phyloP scores from a whole-genome alignment of 192 early-diverging fungal species.

The Linnemannia hyalina region DNA sequence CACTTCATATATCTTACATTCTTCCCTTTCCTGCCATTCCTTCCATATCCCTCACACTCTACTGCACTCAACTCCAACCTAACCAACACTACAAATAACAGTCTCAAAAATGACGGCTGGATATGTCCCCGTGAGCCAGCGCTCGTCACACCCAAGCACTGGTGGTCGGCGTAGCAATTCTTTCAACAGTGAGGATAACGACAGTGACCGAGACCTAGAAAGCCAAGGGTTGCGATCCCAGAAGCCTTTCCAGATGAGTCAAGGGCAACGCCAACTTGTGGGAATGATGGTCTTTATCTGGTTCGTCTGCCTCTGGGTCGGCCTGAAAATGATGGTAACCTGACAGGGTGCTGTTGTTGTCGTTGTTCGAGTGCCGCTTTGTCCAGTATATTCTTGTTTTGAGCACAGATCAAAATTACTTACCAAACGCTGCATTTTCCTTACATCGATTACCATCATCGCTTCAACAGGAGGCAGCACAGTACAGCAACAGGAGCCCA shows the following conservation, averaged over 20 bases:
- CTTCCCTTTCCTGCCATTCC: not conserved
- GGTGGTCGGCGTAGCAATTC: not conserved
- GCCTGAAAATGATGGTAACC: slow-evolving; percentile 18
- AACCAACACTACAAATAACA: no score
- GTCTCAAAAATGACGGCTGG: not conserved
- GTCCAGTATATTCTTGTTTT: not conserved
- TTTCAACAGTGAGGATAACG: no score
- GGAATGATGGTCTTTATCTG: slow-evolving; percentile 26
- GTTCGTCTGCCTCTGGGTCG: slow-evolving; percentile 12
- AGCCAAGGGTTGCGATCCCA: not conserved
- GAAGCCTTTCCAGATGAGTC: slow-evolving; percentile 12
- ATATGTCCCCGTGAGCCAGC: slow-evolving; percentile 25
- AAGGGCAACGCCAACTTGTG: slow-evolving; percentile 20
- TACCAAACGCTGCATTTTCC: not conserved
- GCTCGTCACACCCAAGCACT: not conserved
- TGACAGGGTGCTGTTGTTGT: no score
- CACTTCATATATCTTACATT: not conserved
- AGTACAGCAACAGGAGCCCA: slow-evolving; percentile 10
- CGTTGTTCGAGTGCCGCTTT: not conserved
- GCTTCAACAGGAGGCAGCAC: not conserved
- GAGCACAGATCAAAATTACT: not conserved
- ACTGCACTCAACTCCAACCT: not conserved
- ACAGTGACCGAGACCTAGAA: slow-evolving; percentile 9
- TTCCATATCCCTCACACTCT: not conserved
- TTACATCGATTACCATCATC: not conserved